Evolutionary conservation across 2,329 filamentous ascomycete genomes (phyloP).

Genomic region (Akanthomyces muscarius): DNA sequence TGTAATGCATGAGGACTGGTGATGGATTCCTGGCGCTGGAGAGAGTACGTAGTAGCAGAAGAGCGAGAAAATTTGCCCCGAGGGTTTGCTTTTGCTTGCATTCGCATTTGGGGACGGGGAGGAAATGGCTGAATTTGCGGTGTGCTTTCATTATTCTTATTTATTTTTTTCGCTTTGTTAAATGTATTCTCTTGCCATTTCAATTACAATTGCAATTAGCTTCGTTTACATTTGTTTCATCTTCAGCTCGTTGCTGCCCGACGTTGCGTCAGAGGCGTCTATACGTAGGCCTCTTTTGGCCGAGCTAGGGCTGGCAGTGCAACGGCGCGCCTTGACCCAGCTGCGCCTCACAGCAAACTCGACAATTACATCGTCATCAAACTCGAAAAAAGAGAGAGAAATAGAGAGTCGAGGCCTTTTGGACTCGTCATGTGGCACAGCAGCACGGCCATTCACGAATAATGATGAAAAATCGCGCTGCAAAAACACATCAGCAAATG

Average conservation of each 20-base stretch:
- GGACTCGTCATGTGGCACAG: not conserved
- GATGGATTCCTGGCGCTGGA: not conserved
- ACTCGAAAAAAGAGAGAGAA: not conserved
- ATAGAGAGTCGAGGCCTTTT: not conserved
- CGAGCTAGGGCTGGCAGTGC: not conserved
- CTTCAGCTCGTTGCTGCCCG: not conserved
- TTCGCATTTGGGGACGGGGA: no score
- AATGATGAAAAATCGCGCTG: not conserved
- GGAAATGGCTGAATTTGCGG: no score
- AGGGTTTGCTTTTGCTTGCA: not conserved
- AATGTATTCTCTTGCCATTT: not conserved
- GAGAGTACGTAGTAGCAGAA: not conserved
- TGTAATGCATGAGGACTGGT: not conserved
- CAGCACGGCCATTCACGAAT: not conserved
- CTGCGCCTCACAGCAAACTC: conserved; percentile 2
- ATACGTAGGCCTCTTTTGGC: not conserved
- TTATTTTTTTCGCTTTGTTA: no score
- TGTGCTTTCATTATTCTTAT: no score
- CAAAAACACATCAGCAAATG: not conserved
- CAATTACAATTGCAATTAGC: not conserved
- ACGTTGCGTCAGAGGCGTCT: conserved; percentile 1
- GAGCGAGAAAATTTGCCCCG: no score
- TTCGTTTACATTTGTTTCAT: not conserved
- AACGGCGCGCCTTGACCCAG: not conserved
- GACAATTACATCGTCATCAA: not conserved